Evolutionary conservation across 768 basidiomycete species (phyloP).

Genomic region (Tricholoma terreum): DNA sequence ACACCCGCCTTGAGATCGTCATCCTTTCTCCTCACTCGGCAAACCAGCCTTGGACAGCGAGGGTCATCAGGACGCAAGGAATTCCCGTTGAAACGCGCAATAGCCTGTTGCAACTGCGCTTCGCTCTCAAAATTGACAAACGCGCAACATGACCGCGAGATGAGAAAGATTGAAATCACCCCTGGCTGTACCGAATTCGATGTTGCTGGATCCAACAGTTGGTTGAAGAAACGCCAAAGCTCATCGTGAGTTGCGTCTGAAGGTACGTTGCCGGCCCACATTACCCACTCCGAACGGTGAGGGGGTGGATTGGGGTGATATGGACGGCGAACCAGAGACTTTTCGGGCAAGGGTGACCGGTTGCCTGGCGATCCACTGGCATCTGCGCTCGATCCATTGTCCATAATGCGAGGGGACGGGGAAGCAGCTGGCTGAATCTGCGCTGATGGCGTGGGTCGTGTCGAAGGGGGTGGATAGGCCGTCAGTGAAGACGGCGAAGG

Average conservation of each 20-base stretch:
- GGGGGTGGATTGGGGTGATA: slow-evolving; percentile 73
- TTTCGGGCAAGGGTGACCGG: slow-evolving; percentile 19
- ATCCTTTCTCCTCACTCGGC: slow-evolving; percentile 73
- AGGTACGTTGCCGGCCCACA: slow-evolving; percentile 96
- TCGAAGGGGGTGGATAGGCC: slow-evolving; percentile 11
- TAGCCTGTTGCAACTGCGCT: slow-evolving; percentile 59
- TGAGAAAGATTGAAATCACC: slow-evolving; percentile 85
- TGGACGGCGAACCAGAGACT: slow-evolving; percentile 41
- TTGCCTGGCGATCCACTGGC: not conserved
- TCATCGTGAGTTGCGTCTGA: slow-evolving; percentile 81
- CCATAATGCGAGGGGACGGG: slow-evolving; percentile 9
- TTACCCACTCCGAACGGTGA: slow-evolving; percentile 86
- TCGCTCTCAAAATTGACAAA: slow-evolving; percentile 86
- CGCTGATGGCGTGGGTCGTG: slow-evolving; percentile 1
- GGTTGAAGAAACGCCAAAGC: slow-evolving; percentile 80
- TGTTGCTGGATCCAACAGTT: slow-evolving; percentile 10
- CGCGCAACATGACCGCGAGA: slow-evolving; percentile 91
- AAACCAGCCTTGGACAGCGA: slow-evolving; percentile 76
- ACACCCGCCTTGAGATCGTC: slow-evolving; percentile 91
- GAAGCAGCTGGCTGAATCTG: not conserved
- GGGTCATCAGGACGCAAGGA: slow-evolving; percentile 68
- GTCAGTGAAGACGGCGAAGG: slow-evolving; percentile 17
- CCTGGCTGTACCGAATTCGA: slow-evolving; percentile 36
- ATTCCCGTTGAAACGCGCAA: slow-evolving; percentile 68
- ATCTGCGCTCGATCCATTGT: slow-evolving; percentile 4